Percentiles rank a stretch among this genome's conserved stretches.
phyloP scores from a whole-genome alignment of 768 basidiomycete genomes.

The Hypholoma fasciculare region DNA sequence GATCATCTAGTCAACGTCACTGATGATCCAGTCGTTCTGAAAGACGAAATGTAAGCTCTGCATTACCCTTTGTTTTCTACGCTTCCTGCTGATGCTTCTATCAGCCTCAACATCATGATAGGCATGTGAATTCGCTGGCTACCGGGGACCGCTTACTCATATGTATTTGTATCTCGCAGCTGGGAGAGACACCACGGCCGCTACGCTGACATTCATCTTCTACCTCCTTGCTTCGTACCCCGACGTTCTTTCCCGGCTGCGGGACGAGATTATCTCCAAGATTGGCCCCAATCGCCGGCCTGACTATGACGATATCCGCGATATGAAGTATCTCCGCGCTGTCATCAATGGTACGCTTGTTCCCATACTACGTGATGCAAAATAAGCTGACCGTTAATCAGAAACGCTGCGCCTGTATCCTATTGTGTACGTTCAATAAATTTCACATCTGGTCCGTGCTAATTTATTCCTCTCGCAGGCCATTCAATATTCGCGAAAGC shows the following conservation, averaged over 20 bases:
- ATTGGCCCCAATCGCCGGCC: conserved; percentile 51
- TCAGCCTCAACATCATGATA: conserved; percentile 46
- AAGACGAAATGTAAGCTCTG: conserved; percentile 42
- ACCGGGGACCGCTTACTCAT: not conserved
- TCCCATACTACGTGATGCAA: not conserved
- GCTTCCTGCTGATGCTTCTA: not conserved
- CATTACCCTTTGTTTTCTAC: not conserved
- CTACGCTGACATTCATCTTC: conserved; percentile 41
- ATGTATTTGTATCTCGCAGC: conserved; percentile 21
- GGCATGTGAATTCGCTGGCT: conserved; percentile 18
- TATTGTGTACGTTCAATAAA: conserved; percentile 38
- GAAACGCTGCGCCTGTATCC: conserved; percentile 61
- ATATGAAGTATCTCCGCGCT: conserved; percentile 65
- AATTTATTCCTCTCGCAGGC: conserved; percentile 23
- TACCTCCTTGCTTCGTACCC: conserved; percentile 55
- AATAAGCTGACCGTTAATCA: conserved; percentile 8
- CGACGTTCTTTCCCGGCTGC: conserved; percentile 43
- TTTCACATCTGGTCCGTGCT: not conserved
- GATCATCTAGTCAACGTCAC: conserved; percentile 57
- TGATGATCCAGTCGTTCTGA: conserved; percentile 38
- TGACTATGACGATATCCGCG: conserved; percentile 52
- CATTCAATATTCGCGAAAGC: conserved; percentile 51
- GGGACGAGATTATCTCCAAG: conserved; percentile 54
- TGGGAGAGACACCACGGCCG: conserved; percentile 46
- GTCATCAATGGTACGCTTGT: conserved; percentile 56